Conservation (phyloP, 345 rosid species). For the Hibiscus tridactylites region DNA sequence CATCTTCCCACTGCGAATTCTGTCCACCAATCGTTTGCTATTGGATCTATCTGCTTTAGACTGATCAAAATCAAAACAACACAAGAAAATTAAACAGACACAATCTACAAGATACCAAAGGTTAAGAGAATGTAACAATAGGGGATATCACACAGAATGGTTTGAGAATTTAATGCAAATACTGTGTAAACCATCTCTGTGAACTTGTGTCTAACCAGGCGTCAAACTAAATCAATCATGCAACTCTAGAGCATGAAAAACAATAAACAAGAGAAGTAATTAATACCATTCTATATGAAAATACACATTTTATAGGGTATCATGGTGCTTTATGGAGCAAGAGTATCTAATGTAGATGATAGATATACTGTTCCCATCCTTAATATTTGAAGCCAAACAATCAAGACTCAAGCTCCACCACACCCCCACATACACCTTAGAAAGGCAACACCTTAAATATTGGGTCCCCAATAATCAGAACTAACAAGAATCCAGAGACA, state of each 20-base stretch:
- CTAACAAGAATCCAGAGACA: neutral
- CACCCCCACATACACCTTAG: neutral
- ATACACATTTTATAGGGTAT: neutral
- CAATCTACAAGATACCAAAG: neutral
- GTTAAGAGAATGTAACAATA: neutral
- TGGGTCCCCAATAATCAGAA: neutral
- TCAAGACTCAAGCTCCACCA: neutral
- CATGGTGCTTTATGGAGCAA: neutral
- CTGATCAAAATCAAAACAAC: neutral
- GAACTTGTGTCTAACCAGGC: neutral
- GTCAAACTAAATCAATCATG: neutral
- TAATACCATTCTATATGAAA: neutral
- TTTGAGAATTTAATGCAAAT: neutral
- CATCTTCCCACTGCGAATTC: constrained; percentile 42
- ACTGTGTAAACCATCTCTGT: neutral
- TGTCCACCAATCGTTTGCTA: constrained; percentile 23
- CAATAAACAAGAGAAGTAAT: neutral
- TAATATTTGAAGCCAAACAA: neutral
- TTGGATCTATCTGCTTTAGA: neutral
- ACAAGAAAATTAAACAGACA: neutral
- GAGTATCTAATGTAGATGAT: neutral
- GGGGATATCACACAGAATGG: neutral
- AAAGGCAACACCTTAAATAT: neutral
- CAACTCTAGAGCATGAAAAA: neutral
- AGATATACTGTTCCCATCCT: neutral